Conservation (phyloP, 2,329 filamentous ascomycete genomes). For the Parastagonospora nodorum region DNA sequence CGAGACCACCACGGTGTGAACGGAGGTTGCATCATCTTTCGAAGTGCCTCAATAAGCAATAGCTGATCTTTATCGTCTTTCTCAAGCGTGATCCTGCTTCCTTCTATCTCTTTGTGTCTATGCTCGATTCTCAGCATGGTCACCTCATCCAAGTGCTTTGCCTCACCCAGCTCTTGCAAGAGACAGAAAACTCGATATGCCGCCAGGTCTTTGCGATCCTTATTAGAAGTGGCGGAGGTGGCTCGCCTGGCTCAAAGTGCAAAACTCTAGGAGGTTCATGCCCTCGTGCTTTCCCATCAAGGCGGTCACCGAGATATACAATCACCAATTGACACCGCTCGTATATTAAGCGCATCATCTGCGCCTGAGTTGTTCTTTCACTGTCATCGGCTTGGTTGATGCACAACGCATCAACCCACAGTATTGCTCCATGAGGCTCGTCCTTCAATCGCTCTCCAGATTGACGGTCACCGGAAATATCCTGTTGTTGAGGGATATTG, state of each 20-base stretch:
- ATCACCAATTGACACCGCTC: conserved; percentile 8
- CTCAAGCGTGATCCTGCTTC: not conserved
- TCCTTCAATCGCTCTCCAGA: conserved; percentile 11
- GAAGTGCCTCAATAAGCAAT: conserved; percentile 8
- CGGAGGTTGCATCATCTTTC: conserved; percentile 18
- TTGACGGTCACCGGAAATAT: conserved; percentile 14
- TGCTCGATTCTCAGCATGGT: not conserved
- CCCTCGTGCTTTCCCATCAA: not conserved
- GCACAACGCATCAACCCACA: conserved; percentile 28
- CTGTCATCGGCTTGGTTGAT: conserved; percentile 20
- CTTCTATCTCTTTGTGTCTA: no score
- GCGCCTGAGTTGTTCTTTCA: conserved; percentile 21
- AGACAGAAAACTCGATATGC: not conserved
- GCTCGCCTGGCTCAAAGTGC: not conserved
- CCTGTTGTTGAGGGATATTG: conserved; percentile 5
- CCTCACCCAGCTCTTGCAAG: not conserved
- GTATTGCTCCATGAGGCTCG: not conserved
- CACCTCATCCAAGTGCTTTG: not conserved
- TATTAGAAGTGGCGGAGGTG: not conserved
- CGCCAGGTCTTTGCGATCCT: not conserved
- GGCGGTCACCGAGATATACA: conserved; percentile 16
- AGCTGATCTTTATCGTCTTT: not conserved
- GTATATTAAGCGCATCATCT: conserved; percentile 23
- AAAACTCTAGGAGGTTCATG: not conserved
- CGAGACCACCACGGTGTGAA: conserved; percentile 20